phyloP scores from a whole-genome alignment of 805 yeast genomes.

The Saccharomycopsis babjevae region DNA sequence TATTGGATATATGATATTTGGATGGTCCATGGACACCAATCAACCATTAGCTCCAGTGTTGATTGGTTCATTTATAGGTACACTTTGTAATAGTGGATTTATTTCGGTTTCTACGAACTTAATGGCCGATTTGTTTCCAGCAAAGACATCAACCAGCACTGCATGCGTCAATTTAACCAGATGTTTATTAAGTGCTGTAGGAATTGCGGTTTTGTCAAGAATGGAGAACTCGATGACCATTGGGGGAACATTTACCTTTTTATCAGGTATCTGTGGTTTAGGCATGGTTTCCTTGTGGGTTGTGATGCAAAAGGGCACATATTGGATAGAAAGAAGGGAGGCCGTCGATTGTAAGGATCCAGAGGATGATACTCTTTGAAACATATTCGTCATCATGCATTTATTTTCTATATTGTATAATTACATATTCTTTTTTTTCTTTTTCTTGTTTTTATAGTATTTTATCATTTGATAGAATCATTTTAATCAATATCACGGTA shows the following conservation, averaged over 20 bases:
- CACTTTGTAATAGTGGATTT: constrained; percentile 45
- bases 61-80: constrained; percentile 46
- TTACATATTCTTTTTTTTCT: not conserved
- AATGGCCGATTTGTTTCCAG: constrained; percentile 68
- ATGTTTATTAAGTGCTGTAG: constrained; percentile 63
- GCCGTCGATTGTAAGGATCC: not conserved
- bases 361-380: not conserved
- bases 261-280: constrained; percentile 39
- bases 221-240: constrained; percentile 49
- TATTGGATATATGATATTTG: constrained; percentile 43
- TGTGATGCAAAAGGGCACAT: constrained; percentile 6
- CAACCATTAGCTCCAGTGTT: constrained; percentile 26
- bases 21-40: constrained; percentile 53
- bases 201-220: constrained; percentile 52
- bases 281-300: constrained; percentile 12
- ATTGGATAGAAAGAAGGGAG: not conserved
- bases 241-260: constrained; percentile 74
- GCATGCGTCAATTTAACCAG: constrained; percentile 64
- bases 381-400: not conserved
- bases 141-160: constrained; percentile 60
- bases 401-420: not conserved
- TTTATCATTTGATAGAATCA: no score
- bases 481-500: no score
- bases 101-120: constrained; percentile 53
- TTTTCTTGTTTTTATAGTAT: not conserved